Conservation (phyloP, 2,329 filamentous ascomycete species). For the Diplodia corticola region DNA sequence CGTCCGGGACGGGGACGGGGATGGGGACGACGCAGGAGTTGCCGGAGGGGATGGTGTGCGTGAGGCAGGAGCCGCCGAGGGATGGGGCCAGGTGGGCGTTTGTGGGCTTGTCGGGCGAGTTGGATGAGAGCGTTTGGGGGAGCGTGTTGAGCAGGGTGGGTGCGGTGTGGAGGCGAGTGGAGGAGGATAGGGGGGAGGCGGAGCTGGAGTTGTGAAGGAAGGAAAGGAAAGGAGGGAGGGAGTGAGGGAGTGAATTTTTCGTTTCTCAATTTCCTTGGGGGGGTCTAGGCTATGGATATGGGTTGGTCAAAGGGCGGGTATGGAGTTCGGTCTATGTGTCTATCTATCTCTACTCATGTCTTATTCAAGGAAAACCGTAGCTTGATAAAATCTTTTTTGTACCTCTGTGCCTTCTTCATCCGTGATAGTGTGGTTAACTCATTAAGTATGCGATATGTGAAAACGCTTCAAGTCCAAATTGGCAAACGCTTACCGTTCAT, state of each 20-base stretch:
- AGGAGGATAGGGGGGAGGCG: constrained; percentile 2
- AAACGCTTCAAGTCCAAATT: neutral
- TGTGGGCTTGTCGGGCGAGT: constrained; percentile 30
- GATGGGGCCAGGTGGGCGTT: constrained; percentile 34
- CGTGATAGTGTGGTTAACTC: neutral
- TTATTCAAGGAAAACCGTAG: neutral
- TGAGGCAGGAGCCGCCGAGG: constrained; percentile 31
- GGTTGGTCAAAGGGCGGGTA: neutral
- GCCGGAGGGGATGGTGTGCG: constrained; percentile 28
- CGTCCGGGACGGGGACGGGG: neutral
- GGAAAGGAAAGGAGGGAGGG: neutral
- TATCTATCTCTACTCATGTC: too few relatives aligned
- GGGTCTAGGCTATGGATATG: neutral
- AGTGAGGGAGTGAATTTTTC: neutral
- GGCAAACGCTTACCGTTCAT: neutral
- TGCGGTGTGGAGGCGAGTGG: constrained; percentile 32
- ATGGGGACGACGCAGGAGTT: neutral
- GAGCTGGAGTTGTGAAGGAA: neutral
- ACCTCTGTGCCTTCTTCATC: neutral
- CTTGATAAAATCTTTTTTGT: too few relatives aligned
- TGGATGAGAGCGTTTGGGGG: constrained; percentile 26
- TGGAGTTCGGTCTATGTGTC: neutral
- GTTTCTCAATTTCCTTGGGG: neutral
- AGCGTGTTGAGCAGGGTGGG: constrained; percentile 31
- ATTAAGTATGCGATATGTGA: neutral